Base-by-base conservation (phyloP, 345 rosid genomes). In the Nephelium lappaceum region DNA sequence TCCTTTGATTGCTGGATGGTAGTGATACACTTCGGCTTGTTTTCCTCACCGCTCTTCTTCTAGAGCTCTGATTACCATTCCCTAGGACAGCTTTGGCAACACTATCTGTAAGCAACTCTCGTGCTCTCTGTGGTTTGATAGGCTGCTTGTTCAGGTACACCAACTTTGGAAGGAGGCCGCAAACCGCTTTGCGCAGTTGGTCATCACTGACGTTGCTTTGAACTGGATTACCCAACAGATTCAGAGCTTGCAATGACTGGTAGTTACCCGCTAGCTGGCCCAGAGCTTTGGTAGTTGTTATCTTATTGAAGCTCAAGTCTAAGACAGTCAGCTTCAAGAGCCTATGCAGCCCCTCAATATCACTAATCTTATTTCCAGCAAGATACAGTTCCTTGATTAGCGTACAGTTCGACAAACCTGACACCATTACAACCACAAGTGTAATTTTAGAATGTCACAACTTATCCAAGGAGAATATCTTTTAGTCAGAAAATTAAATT, bases 221-320 rank as follows among this genome's bases (percentile, higher is more conserved):
- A 39, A 93, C 79, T 8, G 97, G 96, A 86, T 91, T 95, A 45
- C 99, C 99, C 53, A 93, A 72, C 19, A 95, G 88, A 81, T 92
- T 95, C 43, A 95, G 68, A 71, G 97, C 99, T 61, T 86, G 84
- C 67, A 95, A 79, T 18, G 99, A 84, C 82, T 88, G 86, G 91
- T 92, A 95, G 86, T 92, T 92, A 5, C 97, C 94, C 55, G 93
- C 98, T 12, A 96, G 94, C 90, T 94, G 99, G 6, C 97, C 97
- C 11, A 96, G 85, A 31, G 93, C 91, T 80, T 91, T 92, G 11
- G 92, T 80, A 58, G 99, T 93, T 7, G 97, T 88, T 75, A 96
- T 91, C 94, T 91, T 96, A 90, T 93, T 92, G 90, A 96, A 96
- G 86, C 99, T 91, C 76, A 92, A 82, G 87, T 96, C 99, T 8